Evolutionary conservation across 352 stramenopile genomes (phyloP).

Genomic region (Pythium dissimile): DNA sequence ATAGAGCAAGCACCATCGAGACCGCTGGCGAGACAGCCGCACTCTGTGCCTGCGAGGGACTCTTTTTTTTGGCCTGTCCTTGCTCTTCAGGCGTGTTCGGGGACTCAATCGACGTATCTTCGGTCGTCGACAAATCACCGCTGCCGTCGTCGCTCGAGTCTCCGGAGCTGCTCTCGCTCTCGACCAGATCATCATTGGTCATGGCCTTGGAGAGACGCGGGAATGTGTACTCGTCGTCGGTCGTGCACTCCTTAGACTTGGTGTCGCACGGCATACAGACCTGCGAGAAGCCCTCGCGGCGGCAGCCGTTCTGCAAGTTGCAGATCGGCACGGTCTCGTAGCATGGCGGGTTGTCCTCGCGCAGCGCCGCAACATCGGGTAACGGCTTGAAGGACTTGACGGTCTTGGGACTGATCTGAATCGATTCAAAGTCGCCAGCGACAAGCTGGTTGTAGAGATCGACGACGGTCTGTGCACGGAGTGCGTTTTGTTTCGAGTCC

Average conservation of each 20-base stretch:
- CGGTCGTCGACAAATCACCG: not conserved
- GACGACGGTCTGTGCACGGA: slow-evolving; percentile 27
- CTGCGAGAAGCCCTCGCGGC: slow-evolving; percentile 31
- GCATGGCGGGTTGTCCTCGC: slow-evolving; percentile 29
- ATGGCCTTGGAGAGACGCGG: slow-evolving; percentile 17
- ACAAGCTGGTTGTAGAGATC: slow-evolving; percentile 35
- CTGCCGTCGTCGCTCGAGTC: slow-evolving; percentile 7
- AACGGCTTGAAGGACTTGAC: slow-evolving; percentile 9
- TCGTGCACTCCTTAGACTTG: slow-evolving; percentile 8
- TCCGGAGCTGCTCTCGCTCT: not conserved
- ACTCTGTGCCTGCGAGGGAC: not conserved
- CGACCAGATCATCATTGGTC: slow-evolving; percentile 3
- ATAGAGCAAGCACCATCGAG: not conserved
- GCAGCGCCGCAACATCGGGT: slow-evolving; percentile 14
- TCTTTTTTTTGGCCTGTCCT: slow-evolving; percentile 16
- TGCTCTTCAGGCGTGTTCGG: not conserved
- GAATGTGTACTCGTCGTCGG: slow-evolving; percentile 12
- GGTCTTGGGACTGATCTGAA: slow-evolving; percentile 38
- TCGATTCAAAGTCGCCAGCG: slow-evolving; percentile 19
- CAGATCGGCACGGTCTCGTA: slow-evolving; percentile 30
- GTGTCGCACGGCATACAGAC: slow-evolving; percentile 28
- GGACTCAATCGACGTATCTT: slow-evolving; percentile 15
- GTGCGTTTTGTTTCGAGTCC: slow-evolving; percentile 24
- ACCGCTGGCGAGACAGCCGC: not conserved
- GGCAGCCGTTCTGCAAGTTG: slow-evolving; percentile 25